These are phyloP conservation scores for Phytopythium ostracodes DNA, from an alignment of 352 stramenopile genomes.

Conservation along the genomic window DNA sequence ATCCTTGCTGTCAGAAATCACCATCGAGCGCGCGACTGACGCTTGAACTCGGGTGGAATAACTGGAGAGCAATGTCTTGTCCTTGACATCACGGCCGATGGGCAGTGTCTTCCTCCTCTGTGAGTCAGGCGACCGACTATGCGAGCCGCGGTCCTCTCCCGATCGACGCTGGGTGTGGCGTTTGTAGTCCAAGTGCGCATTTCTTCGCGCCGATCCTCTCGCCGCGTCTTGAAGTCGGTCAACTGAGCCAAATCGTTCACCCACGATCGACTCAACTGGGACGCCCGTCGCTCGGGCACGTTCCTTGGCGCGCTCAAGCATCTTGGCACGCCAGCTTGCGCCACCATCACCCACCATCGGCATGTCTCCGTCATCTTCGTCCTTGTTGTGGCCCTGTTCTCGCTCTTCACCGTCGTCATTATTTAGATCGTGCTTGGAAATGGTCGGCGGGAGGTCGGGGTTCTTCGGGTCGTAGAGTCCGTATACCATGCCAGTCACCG, in stretches of 20 bases:
- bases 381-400: slow-evolving; percentile 1
- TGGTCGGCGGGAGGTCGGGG: slow-evolving; percentile 30
- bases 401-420: background rate
- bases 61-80: slow-evolving; percentile 54
- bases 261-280: slow-evolving; percentile 56
- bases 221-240: slow-evolving; percentile 47
- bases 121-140: background rate
- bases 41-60: slow-evolving; percentile 61
- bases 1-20: slow-evolving; percentile 10
- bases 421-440: slow-evolving; percentile 19
- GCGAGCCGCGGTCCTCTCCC: slow-evolving; percentile 7
- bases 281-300: slow-evolving; percentile 48
- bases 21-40: slow-evolving; percentile 34
- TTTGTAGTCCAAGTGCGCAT: slow-evolving; percentile 75
- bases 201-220: slow-evolving; percentile 34
- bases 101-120: slow-evolving; percentile 22
- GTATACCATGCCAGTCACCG: slow-evolving; percentile 76
- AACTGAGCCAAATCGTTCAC: slow-evolving; percentile 55
- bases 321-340: slow-evolving; percentile 80
- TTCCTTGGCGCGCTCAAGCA: slow-evolving; percentile 71
- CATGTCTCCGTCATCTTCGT: slow-evolving; percentile 12
- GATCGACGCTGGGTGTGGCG: slow-evolving; percentile 23
- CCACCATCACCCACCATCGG: slow-evolving; percentile 65
- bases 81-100: slow-evolving; percentile 51
- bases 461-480: slow-evolving; percentile 82